Base-by-base conservation (phyloP, 1,139 yeast genomes). In the Protomyces inouyei region DNA sequence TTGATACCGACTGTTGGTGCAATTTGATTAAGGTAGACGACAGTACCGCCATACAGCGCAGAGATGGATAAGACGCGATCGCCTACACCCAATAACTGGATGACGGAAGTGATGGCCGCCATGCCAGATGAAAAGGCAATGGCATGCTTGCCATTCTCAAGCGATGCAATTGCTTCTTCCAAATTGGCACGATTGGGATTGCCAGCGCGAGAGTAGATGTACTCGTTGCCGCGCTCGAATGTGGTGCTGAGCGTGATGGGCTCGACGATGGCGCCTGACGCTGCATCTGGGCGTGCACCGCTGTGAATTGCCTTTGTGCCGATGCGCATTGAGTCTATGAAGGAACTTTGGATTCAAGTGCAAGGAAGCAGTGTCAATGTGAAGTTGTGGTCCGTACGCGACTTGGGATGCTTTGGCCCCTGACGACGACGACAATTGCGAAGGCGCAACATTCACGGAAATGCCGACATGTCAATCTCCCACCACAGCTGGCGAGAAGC, bases 41-140 rank as follows among this genome's bases (percentile, higher is more conserved):
- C 93, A 67, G 96, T 89, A 73, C 96, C 96, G 69, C 96, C 96
- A 76, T 89, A 89, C 60, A 89, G 92, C 72, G 89, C 85, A 63
- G 92, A 85, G 64, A 89, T 80, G 61, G 87, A 87, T 73, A 88
- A 95, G 64, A 88, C 80, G 65, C 86, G 86, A 5, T 38, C 51
- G 16, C 60, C 61, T 69, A 83, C 82, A 56, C 90, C 86, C 72
- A 89, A 79, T 52, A 88, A 82, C 76, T 88, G 96, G 71, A 88
- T 77, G 61, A 89, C 80, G 71, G 86, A 82, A 40, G 95, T 91
- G 63, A 95, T 88, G 69, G 91, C 83, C 65, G 96, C 96, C 61
- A 92, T 86, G 64, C 97, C 97, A 18, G 95, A 88, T 52, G 89
- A 79, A 75, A 88, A 86, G 16, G 93, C 96, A 69, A 89, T 76